Evolutionary conservation across 352 stramenopile genomes (phyloP), one percentile per base, ranked within the genome.

Genomic region (Phytopythium delawarense): DNA sequence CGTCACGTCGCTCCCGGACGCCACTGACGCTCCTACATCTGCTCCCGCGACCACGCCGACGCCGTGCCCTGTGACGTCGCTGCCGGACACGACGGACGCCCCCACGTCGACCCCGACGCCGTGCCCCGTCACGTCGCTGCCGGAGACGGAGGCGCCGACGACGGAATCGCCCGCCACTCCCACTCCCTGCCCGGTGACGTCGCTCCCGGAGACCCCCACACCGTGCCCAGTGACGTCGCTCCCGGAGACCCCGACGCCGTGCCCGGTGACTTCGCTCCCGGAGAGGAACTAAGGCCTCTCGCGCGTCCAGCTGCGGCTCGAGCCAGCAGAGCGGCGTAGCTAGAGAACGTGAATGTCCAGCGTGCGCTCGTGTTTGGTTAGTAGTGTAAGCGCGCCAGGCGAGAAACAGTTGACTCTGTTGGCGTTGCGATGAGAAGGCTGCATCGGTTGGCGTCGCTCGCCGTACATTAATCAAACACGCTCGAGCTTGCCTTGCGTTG

Each of bases 21-120:
- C 57, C 2, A 63, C 46, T 1, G 39, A 50, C n/a, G 16, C 44
- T 4, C 44, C 57, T 0, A 50, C 46, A 1, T 28, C 57, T 7
- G n/a, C 46, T 6, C 45, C 57, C 8, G 23, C 58, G 13, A 28
- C 58, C 11, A 21, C 48, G 6, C 53, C 58, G 4, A 63, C 58
- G 12, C 58, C 58, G 3, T 63, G 58, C 32, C 58, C 58, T 4
- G 48, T 63, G 28, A 63, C 58, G 16, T 63, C 58, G 8, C 46
- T 63, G 4, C 58, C 48, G 21, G 58, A 63, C 34, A 52, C 58
- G 2, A 63, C 45, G 8, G 30, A 58, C 16, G 30, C 39, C 4
- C 52, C 52, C 7, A 42, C 32, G 21, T 58, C 21, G 16, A 49
- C 42, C 4, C 45, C 45, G 6, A 51, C 45, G 7, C 45, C 45